phyloP scores from a whole-genome alignment of 495 filamentous ascomycete genomes.

The Talaromyces proteolyticus region DNA sequence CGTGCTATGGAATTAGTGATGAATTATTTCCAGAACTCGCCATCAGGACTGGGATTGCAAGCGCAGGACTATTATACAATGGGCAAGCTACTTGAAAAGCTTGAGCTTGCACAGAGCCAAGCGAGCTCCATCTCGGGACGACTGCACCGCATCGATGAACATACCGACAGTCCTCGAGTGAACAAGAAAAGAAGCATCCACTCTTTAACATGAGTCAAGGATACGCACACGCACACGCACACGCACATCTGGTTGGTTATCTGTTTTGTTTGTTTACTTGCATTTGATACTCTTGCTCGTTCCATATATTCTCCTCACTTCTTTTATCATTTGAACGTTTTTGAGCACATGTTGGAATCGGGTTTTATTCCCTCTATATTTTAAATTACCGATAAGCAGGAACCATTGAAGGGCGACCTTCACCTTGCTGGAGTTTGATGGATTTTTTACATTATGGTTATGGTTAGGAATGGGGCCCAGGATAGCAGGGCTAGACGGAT shows the following conservation, averaged over 20 bases:
- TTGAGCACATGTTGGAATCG: slow-evolving; percentile 1
- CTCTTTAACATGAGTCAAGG: slow-evolving; percentile 22
- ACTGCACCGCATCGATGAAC: slow-evolving; percentile 57
- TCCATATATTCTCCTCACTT: slow-evolving; percentile 7
- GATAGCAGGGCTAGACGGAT: not conserved
- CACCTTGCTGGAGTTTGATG: slow-evolving; percentile 6
- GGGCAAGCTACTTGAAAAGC: slow-evolving; percentile 79
- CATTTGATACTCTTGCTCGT: slow-evolving; percentile 5
- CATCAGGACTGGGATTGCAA: slow-evolving; percentile 60
- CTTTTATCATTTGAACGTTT: slow-evolving; percentile 12
- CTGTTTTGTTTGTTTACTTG: slow-evolving; percentile 10
- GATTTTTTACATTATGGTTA: not conserved
- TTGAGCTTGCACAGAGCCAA: slow-evolving; percentile 61
- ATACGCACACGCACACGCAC: slow-evolving; percentile 32
- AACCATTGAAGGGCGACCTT: slow-evolving; percentile 4
- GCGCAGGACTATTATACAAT: slow-evolving; percentile 81
- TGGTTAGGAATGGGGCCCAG: not conserved
- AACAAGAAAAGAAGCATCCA: slow-evolving; percentile 52
- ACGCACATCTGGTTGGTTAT: slow-evolving; percentile 21
- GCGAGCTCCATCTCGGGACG: slow-evolving; percentile 57
- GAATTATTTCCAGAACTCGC: slow-evolving; percentile 74
- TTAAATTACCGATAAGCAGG: not conserved
- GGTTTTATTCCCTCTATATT: not conserved
- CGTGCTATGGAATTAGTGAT: slow-evolving; percentile 81
- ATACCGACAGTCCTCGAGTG: slow-evolving; percentile 30